Conservation (phyloP, 2,329 filamentous ascomycete species). For the Nigrospora sphaerica region DNA sequence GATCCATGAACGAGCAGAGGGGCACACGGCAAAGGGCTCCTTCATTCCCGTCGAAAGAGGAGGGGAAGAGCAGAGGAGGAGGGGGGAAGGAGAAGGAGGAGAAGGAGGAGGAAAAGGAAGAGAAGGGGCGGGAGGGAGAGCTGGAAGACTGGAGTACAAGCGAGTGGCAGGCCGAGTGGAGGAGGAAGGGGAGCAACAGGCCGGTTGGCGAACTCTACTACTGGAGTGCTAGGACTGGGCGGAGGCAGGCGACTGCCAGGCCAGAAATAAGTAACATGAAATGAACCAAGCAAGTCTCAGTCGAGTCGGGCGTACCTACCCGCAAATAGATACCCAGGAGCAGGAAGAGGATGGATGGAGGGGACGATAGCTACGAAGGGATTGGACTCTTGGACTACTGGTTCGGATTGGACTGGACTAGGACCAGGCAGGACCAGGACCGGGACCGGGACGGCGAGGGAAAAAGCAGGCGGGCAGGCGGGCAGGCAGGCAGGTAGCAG, state of each 20-base stretch:
- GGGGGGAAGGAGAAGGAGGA: neutral
- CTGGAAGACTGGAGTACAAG: no score
- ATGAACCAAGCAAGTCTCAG: constrained; percentile 4
- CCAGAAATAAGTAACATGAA: neutral
- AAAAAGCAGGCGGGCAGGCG: no score
- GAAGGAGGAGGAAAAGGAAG: neutral
- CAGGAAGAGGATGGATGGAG: neutral
- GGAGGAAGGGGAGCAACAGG: no score
- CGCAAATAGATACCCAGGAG: constrained; percentile 2
- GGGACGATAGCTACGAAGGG: no score
- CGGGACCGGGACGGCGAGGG: no score
- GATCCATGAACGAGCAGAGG: constrained; percentile 9
- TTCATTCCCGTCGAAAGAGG: neutral
- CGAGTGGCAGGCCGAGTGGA: no score
- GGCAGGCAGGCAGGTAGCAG: no score
- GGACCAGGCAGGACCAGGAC: no score
- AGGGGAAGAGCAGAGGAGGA: neutral
- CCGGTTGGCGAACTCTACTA: neutral
- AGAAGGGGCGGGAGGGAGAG: no score
- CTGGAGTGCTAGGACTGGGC: neutral
- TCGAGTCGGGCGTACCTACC: constrained; percentile 6
- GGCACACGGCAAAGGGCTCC: no score
- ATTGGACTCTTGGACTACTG: no score
- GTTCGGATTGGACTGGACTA: no score
- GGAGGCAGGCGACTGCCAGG: neutral